A percentile compares a stretch with the other conserved stretches of the same genome.
phyloP scores from a whole-genome alignment of 2,329 filamentous ascomycete species.

The Venturia nashicola region DNA sequence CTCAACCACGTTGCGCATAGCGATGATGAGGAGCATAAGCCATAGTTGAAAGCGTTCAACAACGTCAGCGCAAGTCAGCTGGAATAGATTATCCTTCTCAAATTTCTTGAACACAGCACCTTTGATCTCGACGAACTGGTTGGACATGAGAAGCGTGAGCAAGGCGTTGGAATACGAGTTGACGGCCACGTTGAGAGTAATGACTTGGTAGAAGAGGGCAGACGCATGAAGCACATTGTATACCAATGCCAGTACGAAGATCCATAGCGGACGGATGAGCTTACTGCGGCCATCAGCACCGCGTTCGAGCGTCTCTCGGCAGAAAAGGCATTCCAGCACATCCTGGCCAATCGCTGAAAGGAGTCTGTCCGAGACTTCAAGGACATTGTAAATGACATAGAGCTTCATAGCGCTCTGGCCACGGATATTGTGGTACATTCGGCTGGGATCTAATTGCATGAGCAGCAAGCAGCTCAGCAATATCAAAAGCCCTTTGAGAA shows the following conservation, averaged over 20 bases:
- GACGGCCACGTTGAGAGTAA: constrained; percentile 93
- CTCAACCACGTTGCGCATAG: constrained; percentile 89
- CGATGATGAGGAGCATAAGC: constrained; percentile 95
- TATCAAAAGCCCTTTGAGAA: constrained; percentile 82
- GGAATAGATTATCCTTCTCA: constrained; percentile 94
- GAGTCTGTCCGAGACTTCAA: constrained; percentile 73
- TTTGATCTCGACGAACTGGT: constrained; percentile 99
- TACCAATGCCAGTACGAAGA: constrained; percentile 74
- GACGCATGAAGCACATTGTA: constrained; percentile 86
- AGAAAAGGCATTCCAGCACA: constrained; percentile 91
- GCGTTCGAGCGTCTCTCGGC: constrained; percentile 79
- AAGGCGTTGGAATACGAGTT: constrained; percentile 97
- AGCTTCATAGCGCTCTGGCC: constrained; percentile 95
- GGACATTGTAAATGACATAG: constrained; percentile 96
- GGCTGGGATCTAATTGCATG: constrained; percentile 85
- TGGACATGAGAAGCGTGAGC: constrained; percentile 82
- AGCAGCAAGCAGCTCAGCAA: constrained; percentile 73
- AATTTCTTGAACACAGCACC: constrained; percentile 97
- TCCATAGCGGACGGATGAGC: constrained; percentile 73
- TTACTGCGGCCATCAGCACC: constrained; percentile 84
- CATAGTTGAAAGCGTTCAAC: constrained; percentile 96
- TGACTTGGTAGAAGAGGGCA: constrained; percentile 90
- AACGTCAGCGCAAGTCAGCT: constrained; percentile 90
- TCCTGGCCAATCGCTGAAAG: constrained; percentile 90
- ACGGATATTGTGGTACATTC: constrained; percentile 96